phyloP scores from a whole-genome alignment of 257 asterid species.

The Solanum clarkiae region DNA sequence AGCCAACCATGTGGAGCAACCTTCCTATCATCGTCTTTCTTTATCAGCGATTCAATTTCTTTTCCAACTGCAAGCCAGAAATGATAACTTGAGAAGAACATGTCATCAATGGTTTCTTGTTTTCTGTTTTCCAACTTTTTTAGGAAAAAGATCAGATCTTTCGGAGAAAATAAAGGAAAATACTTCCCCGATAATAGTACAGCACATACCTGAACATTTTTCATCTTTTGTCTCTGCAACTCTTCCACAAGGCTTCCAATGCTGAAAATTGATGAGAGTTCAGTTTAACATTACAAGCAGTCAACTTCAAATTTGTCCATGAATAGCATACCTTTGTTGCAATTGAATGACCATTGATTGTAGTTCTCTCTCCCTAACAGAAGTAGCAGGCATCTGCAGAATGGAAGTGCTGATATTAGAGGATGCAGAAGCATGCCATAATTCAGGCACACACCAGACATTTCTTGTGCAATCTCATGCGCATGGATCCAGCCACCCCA shows the following conservation, averaged over 20 bases:
- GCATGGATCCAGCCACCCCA: background rate
- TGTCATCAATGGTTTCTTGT: background rate
- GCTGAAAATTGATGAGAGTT: slow-evolving; percentile 31
- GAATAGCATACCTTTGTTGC: slow-evolving; percentile 68
- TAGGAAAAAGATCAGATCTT: background rate
- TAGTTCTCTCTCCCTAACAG: slow-evolving; percentile 58
- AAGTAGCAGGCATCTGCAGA: slow-evolving; percentile 28
- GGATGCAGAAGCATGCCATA: background rate
- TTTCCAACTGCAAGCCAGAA: slow-evolving; percentile 52
- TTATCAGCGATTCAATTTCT: slow-evolving; percentile 22
- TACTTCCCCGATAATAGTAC: background rate
- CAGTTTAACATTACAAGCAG: slow-evolving; percentile 5
- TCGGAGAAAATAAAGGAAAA: background rate
- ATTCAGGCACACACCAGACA: background rate
- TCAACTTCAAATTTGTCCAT: background rate
- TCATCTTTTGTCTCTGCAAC: slow-evolving; percentile 61
- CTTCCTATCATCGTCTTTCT: background rate
- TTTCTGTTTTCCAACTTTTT: background rate
- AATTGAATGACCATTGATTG: slow-evolving; percentile 70
- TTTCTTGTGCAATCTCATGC: background rate
- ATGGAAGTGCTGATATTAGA: background rate
- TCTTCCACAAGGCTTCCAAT: slow-evolving; percentile 77
- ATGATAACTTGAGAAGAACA: background rate
- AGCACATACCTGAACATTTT: slow-evolving; percentile 55
- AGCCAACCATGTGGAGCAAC: background rate